phyloP scores from a whole-genome alignment of 2,329 filamentous ascomycete species.

The Ophiostoma tasmaniense region DNA sequence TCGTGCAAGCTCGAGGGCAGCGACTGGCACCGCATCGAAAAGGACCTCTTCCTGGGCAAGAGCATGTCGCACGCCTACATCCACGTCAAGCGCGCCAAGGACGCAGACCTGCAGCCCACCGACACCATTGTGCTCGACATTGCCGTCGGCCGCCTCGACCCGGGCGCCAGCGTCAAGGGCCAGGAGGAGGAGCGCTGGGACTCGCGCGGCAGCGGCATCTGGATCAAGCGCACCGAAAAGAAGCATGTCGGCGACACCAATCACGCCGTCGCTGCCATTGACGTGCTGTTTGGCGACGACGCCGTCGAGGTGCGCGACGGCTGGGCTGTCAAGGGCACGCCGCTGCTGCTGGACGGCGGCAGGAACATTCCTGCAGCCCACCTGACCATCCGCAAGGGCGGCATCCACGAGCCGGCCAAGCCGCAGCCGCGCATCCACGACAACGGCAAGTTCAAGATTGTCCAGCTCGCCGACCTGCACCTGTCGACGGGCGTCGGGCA shows the following conservation, averaged over 20 bases:
- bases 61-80: conserved; percentile 73
- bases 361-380: conserved; percentile 59
- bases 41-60: conserved; percentile 73
- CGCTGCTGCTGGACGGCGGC: conserved; percentile 60
- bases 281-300: conserved; percentile 83
- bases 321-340: conserved; percentile 71
- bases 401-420: conserved; percentile 54
- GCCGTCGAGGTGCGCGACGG: conserved; percentile 81
- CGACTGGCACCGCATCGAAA: conserved; percentile 75
- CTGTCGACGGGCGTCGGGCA: conserved; percentile 78
- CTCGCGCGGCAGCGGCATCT: conserved; percentile 64
- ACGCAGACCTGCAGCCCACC: conserved; percentile 66
- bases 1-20: conserved; percentile 65
- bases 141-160: conserved; percentile 63
- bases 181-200: conserved; percentile 64
- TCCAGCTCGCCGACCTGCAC: conserved; percentile 93
- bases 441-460: conserved; percentile 92
- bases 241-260: conserved; percentile 67
- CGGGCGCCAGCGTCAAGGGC: conserved; percentile 44
- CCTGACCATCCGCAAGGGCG: conserved; percentile 69
- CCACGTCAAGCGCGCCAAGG: conserved; percentile 73
- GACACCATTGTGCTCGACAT: conserved; percentile 78
- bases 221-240: conserved; percentile 68
- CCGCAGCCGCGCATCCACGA: conserved; percentile 71
- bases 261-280: conserved; percentile 67